Base-by-base conservation (phyloP, 2,329 filamentous ascomycete genomes). In the Monilinia fructigena region DNA sequence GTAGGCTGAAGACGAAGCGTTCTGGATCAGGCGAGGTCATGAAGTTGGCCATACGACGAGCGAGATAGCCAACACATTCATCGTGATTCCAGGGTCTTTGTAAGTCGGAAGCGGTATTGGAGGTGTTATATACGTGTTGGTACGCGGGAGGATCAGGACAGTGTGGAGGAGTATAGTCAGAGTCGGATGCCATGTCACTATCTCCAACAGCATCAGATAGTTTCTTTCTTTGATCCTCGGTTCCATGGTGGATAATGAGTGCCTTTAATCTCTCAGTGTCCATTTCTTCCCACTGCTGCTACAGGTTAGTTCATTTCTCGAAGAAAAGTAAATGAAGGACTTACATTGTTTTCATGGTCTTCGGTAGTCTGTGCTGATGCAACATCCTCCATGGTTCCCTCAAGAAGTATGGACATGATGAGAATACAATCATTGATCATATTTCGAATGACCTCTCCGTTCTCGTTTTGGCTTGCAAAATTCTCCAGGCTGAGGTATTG, bases 401-500 rank as follows among this genome's bases (percentile, higher is more conserved):
- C 40, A 42, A 42, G 40, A 16, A 42, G 4, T 5, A 2, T 3
- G 14, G 40, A 42, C 40, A 42, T 16, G 40, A 16, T 16, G 40
- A 16, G 12, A 42, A 42, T 16, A 16, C 12, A 16, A 42, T 42
- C 40, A 20, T 38, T 45, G 23, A 58, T 42, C 55, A 45, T 58
- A 16, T 38, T 28, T 10, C n/a, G 18, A 28, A 58, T 23, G 4
- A 58, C 23, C 2, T 28, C 42, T 58, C 55, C 55, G 1, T 58
- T 45, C 5, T 38, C 35, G 38, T 23, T 58, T 10, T 20, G 38
- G 23, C 18, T 42, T 28, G 55, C n/a, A 42, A 26, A 58, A 45
- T 58, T 14, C 18, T 58, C 38, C 23, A 58, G 55, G 55, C 55
- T 58, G 23, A 58, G n/a, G 5, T 42, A 42, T 11, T n/a, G n/a